phyloP scores from a whole-genome alignment of 2,329 filamentous ascomycete genomes.

The Thermothelomyces thermophilus region DNA sequence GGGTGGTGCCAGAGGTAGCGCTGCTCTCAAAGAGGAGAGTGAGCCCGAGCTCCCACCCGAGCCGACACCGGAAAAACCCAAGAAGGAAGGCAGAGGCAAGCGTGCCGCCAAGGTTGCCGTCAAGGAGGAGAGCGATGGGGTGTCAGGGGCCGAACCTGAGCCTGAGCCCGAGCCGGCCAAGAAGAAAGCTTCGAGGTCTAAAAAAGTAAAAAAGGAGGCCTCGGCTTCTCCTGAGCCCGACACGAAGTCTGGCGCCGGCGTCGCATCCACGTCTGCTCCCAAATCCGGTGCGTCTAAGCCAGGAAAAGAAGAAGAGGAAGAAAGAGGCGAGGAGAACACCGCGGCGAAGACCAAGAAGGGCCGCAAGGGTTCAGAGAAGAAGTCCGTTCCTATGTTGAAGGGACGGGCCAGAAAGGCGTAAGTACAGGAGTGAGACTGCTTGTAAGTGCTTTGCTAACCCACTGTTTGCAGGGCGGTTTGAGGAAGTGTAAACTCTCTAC shows the following conservation, averaged over 20 bases:
- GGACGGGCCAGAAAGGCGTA: slow-evolving; percentile 13
- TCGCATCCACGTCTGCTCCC: not conserved
- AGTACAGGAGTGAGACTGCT: not conserved
- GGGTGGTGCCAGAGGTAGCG: slow-evolving; percentile 15
- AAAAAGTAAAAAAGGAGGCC: slow-evolving; percentile 15
- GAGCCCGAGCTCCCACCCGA: not conserved
- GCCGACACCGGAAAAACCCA: slow-evolving; percentile 10
- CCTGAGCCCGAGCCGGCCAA: slow-evolving; percentile 13
- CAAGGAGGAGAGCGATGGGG: slow-evolving; percentile 4
- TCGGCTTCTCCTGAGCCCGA: slow-evolving; percentile 8
- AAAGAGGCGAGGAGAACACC: slow-evolving; percentile 11
- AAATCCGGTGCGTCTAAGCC: not conserved
- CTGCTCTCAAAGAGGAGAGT: slow-evolving; percentile 5
- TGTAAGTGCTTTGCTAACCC: not conserved
- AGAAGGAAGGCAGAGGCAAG: slow-evolving; percentile 13
- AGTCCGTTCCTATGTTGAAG: slow-evolving; percentile 7
- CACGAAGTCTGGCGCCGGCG: not conserved
- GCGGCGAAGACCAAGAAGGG: slow-evolving; percentile 15
- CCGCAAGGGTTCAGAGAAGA: slow-evolving; percentile 8
- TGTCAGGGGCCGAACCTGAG: slow-evolving; percentile 1
- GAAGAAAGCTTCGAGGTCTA: slow-evolving; percentile 8
- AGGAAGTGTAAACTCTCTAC: no score
- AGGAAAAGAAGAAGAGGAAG: slow-evolving; percentile 4
- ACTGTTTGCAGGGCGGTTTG: not conserved
- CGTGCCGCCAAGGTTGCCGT: slow-evolving; percentile 19